Base-by-base conservation (phyloP, 2,329 filamentous ascomycete species). In the Paracoccidioides lutzii region DNA sequence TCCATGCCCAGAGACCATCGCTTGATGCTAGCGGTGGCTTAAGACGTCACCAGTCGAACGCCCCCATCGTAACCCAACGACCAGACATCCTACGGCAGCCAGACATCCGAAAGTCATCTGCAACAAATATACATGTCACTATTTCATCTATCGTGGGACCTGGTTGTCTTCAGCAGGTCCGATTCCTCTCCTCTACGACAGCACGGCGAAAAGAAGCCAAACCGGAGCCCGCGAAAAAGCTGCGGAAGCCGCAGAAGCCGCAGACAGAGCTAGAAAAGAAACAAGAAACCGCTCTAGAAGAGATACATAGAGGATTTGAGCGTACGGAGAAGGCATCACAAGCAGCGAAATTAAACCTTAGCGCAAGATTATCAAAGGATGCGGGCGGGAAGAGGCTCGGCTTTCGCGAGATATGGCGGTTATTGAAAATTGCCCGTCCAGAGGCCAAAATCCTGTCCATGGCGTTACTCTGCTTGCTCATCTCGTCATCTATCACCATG, bases 401-500 rank as follows among this genome's bases (percentile, higher is more conserved):
- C 8, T 75, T 83, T 59, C 75, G 75, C 10, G 93, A 98, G 72
- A 82, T 97, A 62, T 87, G 84, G 83, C 82, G 93, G 53, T 75
- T 98, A 64, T 79, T 98, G 69, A 89, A 85, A 71, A 93, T 98
- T 67, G 93, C 93, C 10, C 79, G 81, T 55, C 91, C 91, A 2
- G 93, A 98, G 73, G 74, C 87, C 35, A 84, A 78, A 66, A 86
- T 87, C 71, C 81, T 98, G 14, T 78, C 77, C 5, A 71, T 87
- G 60, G 94, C 94, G 3, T 91, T 97, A 68, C 69, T 86, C 55
- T 87, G 95, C 67, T 78, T 98, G 52, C 78, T 98, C 57, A 78
- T 96, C 59, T 96, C 91, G 14, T 97, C 91, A 3, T 81, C 83
- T 53, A 90, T 98, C 62, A 95, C 90, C 56, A 95, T 98, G 87